These are phyloP conservation scores for Epithemia pelagica DNA, from an alignment of 108 stramenopile genomes.

Conservation along the genomic window DNA sequence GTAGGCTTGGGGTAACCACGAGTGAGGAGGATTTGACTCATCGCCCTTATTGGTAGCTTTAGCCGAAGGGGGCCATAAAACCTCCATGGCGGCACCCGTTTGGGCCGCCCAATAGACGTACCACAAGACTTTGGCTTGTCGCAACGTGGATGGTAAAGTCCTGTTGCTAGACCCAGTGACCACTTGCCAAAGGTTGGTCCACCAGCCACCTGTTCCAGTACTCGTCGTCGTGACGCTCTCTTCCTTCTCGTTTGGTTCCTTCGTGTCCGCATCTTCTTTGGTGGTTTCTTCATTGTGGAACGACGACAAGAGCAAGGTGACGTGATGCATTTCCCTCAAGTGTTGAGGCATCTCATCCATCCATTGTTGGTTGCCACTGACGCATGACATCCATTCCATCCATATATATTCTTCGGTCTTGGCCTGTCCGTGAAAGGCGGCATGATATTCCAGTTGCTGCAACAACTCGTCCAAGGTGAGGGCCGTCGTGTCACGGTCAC, in stretches of 20 bases:
- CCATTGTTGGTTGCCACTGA: too few species aligned
- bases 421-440: too few species aligned
- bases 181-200: background rate
- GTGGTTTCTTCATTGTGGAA: too few species aligned
- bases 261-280: background rate
- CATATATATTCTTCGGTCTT: too few species aligned
- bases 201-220: background rate
- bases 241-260: too few species aligned
- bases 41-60: background rate
- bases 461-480: too few species aligned
- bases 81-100: background rate
- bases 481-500: too few species aligned
- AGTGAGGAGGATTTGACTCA: too few species aligned
- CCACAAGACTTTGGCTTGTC: background rate
- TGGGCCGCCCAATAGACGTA: background rate
- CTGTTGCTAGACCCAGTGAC: background rate
- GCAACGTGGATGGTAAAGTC: background rate
- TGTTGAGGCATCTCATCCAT: background rate
- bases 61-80: background rate
- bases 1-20: too few species aligned
- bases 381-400: too few species aligned
- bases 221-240: too few species aligned
- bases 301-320: background rate
- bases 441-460: too few species aligned
- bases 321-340: background rate